Evolutionary conservation across 2,329 filamentous ascomycete genomes (phyloP), one percentile per base, ranked within the genome.

Genomic region (Xylaria sp.): DNA sequence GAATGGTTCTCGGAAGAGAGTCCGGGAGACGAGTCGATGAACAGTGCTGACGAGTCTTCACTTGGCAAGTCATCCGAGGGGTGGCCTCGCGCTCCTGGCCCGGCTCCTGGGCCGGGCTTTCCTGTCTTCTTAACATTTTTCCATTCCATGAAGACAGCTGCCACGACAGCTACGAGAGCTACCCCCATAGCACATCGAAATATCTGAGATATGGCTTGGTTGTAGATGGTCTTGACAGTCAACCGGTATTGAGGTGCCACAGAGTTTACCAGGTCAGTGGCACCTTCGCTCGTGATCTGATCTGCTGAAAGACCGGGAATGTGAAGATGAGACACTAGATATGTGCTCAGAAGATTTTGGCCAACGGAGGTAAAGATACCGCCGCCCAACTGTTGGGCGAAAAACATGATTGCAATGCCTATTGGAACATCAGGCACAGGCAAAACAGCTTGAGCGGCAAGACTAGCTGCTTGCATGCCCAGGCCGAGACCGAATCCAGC

Each of bases 401-500:
- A 85, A 58, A 85, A 81, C 57, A 84, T 81, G 49, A 83, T 78
- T 0, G 83, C 78, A 33, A 82, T 81, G 13, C 83, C 83, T 12
- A 80, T 81, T 10, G 83, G 81, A 68, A 85, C 81, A 70, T 86
- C 83, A n/a, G 80, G 79, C 36, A 77, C 70, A 13, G 75, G 76
- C 25, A 85, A 76, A 0, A 84, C 82, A 2, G 83, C 80, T 69
- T 85, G 83, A 0, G 82, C 82, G 0, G 88, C 88, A 23, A 90
- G 84, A 64, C 83, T 81, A 18, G 86, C 81, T 3, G 87, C 84
- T 74, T 90, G 88, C 81, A 91, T 86, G 6, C 86, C 85, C 28
- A 87, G 79, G 2, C 89, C 89, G 3, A 90, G 75, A 0, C 89
- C 89, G 58, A 88, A 84, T 20, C 89, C 89, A 7, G 85, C 81